Conservation (phyloP, 1,284 basidiomycete genomes). For the Serendipita sp. region DNA sequence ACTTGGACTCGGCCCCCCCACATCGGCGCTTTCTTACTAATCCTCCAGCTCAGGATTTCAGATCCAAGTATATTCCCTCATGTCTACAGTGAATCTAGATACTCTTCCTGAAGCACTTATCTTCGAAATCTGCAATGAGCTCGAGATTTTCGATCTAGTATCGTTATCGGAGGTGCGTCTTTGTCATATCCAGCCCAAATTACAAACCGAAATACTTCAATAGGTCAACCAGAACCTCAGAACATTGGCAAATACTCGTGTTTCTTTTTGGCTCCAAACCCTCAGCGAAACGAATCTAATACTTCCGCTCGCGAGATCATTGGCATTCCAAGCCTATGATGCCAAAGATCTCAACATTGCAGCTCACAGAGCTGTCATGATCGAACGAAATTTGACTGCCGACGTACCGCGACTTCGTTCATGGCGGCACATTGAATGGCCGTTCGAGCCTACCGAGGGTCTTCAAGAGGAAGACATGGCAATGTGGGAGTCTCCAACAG, state of each 20-base stretch:
- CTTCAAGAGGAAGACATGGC: background rate
- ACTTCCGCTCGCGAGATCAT: background rate
- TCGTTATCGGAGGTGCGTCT: background rate
- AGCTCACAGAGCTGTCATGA: background rate
- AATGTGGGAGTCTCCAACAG: background rate
- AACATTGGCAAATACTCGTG: background rate
- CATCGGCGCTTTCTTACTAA: too few species aligned
- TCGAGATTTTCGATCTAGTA: background rate
- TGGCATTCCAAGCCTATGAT: background rate
- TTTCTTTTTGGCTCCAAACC: background rate
- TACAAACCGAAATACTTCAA: too few species aligned
- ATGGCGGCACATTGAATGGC: background rate
- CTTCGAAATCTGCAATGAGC: background rate
- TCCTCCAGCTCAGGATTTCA: too few species aligned
- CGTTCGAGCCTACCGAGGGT: background rate
- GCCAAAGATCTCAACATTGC: background rate
- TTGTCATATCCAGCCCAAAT: too few species aligned
- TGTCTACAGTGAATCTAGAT: background rate
- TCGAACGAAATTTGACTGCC: background rate
- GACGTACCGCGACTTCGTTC: background rate
- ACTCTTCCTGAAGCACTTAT: slow-evolving; percentile 2
- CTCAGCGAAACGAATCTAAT: background rate
- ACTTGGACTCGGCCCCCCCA: too few species aligned
- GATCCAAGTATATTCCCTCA: too few species aligned
- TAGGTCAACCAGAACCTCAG: background rate